phyloP scores from a whole-genome alignment of 768 basidiomycete species.

The Phanerochaete carnosa region DNA sequence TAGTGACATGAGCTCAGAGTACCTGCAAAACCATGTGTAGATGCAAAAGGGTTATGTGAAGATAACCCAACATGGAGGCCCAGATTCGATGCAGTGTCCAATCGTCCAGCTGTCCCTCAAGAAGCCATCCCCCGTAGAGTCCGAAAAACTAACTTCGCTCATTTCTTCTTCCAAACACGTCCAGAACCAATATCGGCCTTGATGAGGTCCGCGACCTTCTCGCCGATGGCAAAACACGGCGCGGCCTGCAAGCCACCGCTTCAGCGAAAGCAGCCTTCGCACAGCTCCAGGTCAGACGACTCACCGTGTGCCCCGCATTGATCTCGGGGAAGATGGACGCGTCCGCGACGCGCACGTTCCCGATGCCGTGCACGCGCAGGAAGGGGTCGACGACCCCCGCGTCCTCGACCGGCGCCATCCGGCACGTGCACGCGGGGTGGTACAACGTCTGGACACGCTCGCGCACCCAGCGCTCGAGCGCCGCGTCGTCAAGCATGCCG shows the following conservation, averaged over 20 bases:
- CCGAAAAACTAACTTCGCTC: too few relatives aligned
- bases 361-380: constrained; percentile 40
- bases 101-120: too few relatives aligned
- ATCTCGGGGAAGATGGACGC: constrained; percentile 44
- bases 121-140: too few relatives aligned
- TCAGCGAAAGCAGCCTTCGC: background rate
- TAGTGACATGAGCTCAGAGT: too few relatives aligned
- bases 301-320: constrained; percentile 43
- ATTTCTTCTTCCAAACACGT: too few relatives aligned
- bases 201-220: constrained; percentile 16
- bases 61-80: too few relatives aligned
- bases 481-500: constrained; percentile 28
- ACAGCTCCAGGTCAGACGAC: constrained; percentile 10
- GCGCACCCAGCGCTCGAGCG: constrained; percentile 33
- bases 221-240: constrained; percentile 14
- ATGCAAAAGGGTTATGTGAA: too few relatives aligned
- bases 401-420: constrained; percentile 32
- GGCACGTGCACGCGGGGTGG: constrained; percentile 41
- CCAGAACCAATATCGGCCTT: constrained; percentile 5
- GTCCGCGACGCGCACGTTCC: constrained; percentile 43
- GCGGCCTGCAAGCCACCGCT: constrained; percentile 6
- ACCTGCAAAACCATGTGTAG: too few relatives aligned
- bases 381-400: constrained; percentile 42
- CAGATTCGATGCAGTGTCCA: too few relatives aligned
- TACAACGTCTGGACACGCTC: constrained; percentile 38